phyloP scores from a whole-genome alignment of 306 rosid genomes.

The Lathyrus oleraceus region DNA sequence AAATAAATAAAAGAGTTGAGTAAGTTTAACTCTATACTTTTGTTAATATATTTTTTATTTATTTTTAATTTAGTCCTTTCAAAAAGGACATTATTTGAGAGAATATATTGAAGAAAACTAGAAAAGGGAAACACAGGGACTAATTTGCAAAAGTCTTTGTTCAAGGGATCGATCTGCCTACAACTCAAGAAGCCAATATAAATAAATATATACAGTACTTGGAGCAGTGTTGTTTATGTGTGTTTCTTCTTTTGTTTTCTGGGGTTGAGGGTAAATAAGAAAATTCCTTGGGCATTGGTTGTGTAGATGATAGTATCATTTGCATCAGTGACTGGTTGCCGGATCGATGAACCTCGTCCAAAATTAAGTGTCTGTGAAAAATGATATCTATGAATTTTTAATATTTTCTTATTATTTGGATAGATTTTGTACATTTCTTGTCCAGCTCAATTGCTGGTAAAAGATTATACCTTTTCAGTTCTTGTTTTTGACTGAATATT shows the following conservation, averaged over 20 bases:
- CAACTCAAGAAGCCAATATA: background rate
- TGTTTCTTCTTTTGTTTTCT: background rate
- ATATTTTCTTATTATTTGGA: slow-evolving; percentile 8
- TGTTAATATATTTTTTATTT: background rate
- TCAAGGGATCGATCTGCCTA: background rate
- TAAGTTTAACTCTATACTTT: slow-evolving; percentile 7
- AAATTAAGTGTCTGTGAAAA: slow-evolving; percentile 33
- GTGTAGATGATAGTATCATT: slow-evolving; percentile 39
- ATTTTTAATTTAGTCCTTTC: background rate
- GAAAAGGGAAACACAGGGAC: slow-evolving; percentile 15
- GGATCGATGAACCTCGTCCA: slow-evolving; percentile 35
- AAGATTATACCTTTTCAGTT: slow-evolving; percentile 1
- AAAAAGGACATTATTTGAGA: slow-evolving; percentile 7
- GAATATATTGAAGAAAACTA: slow-evolving; percentile 32
- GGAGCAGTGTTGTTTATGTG: background rate
- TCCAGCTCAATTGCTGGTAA: slow-evolving; percentile 26
- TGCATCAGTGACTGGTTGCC: slow-evolving; percentile 38
- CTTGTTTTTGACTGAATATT: background rate
- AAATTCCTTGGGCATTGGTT: slow-evolving; percentile 27
- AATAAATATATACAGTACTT: background rate
- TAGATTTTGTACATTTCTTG: slow-evolving; percentile 34
- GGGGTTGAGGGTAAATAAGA: slow-evolving; percentile 21
- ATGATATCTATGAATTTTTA: slow-evolving; percentile 39
- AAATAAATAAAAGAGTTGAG: slow-evolving; percentile 20
- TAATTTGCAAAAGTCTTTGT: slow-evolving; percentile 15